A percentile compares a stretch with the other conserved stretches of the same genome.
Evolutionary conservation across 176 grass and related monocot species (phyloP).

Genomic region (Musa beccarii): DNA sequence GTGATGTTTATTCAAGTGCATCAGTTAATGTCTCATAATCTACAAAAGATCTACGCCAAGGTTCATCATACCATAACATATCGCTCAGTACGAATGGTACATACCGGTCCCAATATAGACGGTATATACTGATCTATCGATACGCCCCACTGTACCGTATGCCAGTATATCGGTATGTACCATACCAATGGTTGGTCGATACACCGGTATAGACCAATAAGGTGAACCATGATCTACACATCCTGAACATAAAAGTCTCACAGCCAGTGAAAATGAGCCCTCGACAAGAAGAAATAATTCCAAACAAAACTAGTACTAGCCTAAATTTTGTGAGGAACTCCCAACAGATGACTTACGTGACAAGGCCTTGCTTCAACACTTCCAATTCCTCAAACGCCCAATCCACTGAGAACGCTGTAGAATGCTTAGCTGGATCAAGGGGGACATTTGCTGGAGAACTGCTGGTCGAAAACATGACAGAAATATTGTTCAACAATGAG

Average conservation of each 20-base stretch:
- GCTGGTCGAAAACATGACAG: constrained; percentile 46
- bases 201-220: too few relatives aligned
- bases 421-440: constrained; percentile 49
- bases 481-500: constrained; percentile 27
- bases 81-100: too few relatives aligned
- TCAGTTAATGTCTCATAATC: too few relatives aligned
- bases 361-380: constrained; percentile 52
- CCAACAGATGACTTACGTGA: constrained; percentile 31
- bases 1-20: not conserved
- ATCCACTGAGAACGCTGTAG: constrained; percentile 42
- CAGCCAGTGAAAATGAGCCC: not conserved
- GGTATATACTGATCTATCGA: too few relatives aligned
- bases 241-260: too few relatives aligned
- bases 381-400: constrained; percentile 61
- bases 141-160: too few relatives aligned
- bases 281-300: not conserved
- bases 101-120: too few relatives aligned
- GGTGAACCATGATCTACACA: too few relatives aligned
- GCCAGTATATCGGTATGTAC: too few relatives aligned
- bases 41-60: too few relatives aligned
- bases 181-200: too few relatives aligned
- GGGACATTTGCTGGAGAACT: constrained; percentile 39
- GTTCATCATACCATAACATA: too few relatives aligned
- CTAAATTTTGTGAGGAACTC: not conserved
- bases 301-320: not conserved